Conservation (phyloP, 306 rosid genomes). For the Trifolium dubium region DNA sequence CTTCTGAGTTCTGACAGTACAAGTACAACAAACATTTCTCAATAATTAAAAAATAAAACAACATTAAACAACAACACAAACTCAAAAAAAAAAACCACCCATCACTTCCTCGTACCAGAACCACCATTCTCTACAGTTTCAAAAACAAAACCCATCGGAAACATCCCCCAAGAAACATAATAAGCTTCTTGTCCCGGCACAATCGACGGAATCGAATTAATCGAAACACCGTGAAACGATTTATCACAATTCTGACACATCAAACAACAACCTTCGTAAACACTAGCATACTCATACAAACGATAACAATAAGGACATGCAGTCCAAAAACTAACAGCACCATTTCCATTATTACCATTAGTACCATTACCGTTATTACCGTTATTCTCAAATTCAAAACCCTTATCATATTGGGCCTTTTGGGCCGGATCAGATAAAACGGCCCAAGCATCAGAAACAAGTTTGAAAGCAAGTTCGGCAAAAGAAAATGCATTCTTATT, state of each 20-base stretch:
- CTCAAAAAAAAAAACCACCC: conserved; percentile 33
- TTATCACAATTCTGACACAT: conserved; percentile 82
- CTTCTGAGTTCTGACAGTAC: too few species aligned
- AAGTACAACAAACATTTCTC: neutral
- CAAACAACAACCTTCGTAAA: conserved; percentile 76
- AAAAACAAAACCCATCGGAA: conserved; percentile 71
- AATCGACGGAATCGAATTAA: conserved; percentile 63
- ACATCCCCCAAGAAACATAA: conserved; percentile 81
- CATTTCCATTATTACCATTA: neutral
- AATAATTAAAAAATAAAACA: neutral
- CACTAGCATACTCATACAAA: conserved; percentile 73
- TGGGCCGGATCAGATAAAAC: conserved; percentile 63
- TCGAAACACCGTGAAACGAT: conserved; percentile 64
- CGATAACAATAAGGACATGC: conserved; percentile 89
- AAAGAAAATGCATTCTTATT: conserved; percentile 74
- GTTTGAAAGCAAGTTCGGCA: conserved; percentile 76
- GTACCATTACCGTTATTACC: too few species aligned
- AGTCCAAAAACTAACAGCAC: conserved; percentile 66
- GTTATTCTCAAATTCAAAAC: neutral
- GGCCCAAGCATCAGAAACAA: conserved; percentile 87
- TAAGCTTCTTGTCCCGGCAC: conserved; percentile 86
- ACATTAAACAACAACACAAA: neutral
- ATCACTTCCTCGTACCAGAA: conserved; percentile 49
- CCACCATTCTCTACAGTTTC: conserved; percentile 33
- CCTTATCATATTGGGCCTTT: conserved; percentile 63